Evolutionary conservation across 140 eudicot genomes (phyloP), one percentile per base, ranked within the genome.

Genomic region (Senecio squalidus): DNA sequence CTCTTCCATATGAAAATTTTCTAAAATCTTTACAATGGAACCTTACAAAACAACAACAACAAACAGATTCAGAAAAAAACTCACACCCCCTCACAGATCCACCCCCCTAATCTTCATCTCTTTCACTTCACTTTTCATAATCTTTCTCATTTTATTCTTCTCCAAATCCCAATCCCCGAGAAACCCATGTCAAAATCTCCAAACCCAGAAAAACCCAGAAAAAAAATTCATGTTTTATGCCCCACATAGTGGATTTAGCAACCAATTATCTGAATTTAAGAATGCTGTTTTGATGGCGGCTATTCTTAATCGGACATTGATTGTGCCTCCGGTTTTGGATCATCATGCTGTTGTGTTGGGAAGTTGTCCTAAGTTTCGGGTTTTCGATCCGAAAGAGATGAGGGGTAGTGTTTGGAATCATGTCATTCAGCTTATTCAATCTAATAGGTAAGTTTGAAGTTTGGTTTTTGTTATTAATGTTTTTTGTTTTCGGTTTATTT

Each of bases 241-340:
- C 3, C 99, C 99, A 5, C 99, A 92, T 76, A 92, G 99, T 44
- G 99, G 99, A 25, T 92, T 87, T 83, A 92, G 96, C 83, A 92
- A 92, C 76, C 99, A 92, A 93, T 64, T 92, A 18, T 81, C 96
- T 2, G 99, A 88, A 75, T 76, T 92, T 83, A 84, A 74, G 41
- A 92, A 92, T 49, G 99, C 87, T 6, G 9, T 87, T 5, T 21
- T 92, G n/a, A 72, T 87, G 75, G 74, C 96, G 9, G 82, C 74
- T 14, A 79, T 92, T 44, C 75, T 92, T 11, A 87, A 92, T 46
- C 93, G 98, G 22, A 92, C 98, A 0, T 46, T 92, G 43, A 70
- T 92, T 60, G 84, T 92, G 49, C 98, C 98, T 1, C 98, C 98
- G 17, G 80, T 92, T 65, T 71, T 92, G 34, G 99, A 87, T 87